These are phyloP conservation scores for Arabidopsis arenosa DNA, from an alignment of 345 rosid genomes.

Conservation along the genomic window DNA sequence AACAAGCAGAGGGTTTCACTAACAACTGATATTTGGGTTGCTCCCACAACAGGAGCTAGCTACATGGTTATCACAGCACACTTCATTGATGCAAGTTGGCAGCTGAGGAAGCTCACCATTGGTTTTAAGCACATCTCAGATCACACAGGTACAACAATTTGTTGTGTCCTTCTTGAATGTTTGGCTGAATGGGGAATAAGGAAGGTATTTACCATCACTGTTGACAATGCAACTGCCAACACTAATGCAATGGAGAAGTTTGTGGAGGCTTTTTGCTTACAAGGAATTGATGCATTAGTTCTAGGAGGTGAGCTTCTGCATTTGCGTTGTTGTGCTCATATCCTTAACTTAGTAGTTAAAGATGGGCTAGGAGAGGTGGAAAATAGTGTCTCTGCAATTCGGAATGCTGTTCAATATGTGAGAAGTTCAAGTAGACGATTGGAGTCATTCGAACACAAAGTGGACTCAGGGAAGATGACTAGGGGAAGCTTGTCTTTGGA, in stretches of 20 bases:
- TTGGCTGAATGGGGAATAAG: no score
- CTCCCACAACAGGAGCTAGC: not conserved
- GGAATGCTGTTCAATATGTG: not conserved
- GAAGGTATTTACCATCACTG: no score
- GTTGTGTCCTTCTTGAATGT: no score
- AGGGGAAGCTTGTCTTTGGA: not conserved
- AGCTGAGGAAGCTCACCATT: not conserved
- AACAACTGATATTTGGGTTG: not conserved
- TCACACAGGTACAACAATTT: not conserved
- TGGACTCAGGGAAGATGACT: not conserved
- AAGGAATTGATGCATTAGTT: not conserved
- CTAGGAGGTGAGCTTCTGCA: not conserved
- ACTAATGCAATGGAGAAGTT: no score
- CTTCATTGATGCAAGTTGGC: not conserved
- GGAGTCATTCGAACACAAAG: not conserved
- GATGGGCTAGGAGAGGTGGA: not conserved
- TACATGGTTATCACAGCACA: not conserved
- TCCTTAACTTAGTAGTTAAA: not conserved
- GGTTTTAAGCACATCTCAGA: not conserved
- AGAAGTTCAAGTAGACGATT: not conserved
- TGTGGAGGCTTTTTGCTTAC: no score
- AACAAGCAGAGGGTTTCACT: not conserved
- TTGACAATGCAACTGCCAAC: no score
- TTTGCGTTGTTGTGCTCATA: no score
- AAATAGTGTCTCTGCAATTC: not conserved